Percentiles rank a stretch among this genome's conserved stretches.
These are phyloP conservation scores for Hyaloscypha bicolor DNA, from an alignment of 495 filamentous ascomycete species.

Conservation along the genomic window DNA sequence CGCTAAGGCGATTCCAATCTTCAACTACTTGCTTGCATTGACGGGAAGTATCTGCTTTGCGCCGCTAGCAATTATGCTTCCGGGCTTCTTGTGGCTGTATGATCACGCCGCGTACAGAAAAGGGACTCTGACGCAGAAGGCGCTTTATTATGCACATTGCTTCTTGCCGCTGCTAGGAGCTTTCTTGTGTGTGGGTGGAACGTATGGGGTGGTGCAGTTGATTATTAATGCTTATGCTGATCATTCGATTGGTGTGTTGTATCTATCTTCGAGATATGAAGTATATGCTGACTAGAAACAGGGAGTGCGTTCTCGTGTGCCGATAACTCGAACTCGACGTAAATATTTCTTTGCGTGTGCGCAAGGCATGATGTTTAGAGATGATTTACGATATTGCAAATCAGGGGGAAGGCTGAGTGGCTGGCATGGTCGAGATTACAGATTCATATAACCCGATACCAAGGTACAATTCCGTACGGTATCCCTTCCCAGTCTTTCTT, in stretches of 20 bases:
- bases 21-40: constrained; percentile 31
- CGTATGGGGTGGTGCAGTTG: constrained; percentile 38
- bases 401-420: too few relatives aligned
- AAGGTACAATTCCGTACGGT: too few relatives aligned
- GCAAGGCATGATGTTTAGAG: too few relatives aligned
- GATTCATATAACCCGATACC: too few relatives aligned
- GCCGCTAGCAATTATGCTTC: constrained; percentile 44
- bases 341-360: neutral
- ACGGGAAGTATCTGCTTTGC: constrained; percentile 38
- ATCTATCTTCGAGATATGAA: neutral
- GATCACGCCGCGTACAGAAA: constrained; percentile 42
- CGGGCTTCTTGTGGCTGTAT: constrained; percentile 50
- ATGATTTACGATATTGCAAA: too few relatives aligned
- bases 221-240: constrained; percentile 41
- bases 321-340: constrained; percentile 27
- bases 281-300: constrained; percentile 6
- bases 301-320: constrained; percentile 29
- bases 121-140: constrained; percentile 31
- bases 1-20: constrained; percentile 42
- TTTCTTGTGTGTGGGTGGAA: constrained; percentile 41
- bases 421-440: too few relatives aligned
- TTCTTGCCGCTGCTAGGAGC: constrained; percentile 33
- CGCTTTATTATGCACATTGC: constrained; percentile 31
- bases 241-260: constrained; percentile 34
- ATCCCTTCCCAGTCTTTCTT: too few relatives aligned